Percentiles rank a stretch among this genome's conserved stretches.
phyloP scores from a whole-genome alignment of 106 monocot species.

The Allium sativum region DNA sequence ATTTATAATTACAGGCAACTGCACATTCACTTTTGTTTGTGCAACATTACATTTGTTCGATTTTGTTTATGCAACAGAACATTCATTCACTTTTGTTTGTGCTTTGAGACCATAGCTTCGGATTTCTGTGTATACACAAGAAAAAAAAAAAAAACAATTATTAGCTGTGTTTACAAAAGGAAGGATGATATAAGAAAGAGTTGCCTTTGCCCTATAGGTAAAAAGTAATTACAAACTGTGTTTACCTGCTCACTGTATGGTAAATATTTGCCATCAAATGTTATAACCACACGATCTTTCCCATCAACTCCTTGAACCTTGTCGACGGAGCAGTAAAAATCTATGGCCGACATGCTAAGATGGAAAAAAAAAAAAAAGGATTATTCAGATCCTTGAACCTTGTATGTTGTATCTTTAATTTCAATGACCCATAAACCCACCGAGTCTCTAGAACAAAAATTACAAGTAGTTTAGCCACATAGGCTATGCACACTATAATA shows the following conservation, averaged over 20 bases:
- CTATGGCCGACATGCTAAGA: conserved; percentile 85
- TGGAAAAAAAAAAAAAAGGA: neutral
- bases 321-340: conserved; percentile 86
- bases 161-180: no score
- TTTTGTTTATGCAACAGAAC: conserved; percentile 1
- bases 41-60: neutral
- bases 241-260: conserved; percentile 75
- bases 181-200: neutral
- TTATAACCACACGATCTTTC: conserved; percentile 80
- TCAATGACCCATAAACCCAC: no score
- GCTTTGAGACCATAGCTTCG: conserved; percentile 60
- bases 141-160: neutral
- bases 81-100: conserved; percentile 3
- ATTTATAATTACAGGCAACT: no score
- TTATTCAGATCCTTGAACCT: no score
- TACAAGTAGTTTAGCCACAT: no score
- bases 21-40: no score
- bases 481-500: no score
- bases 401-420: no score
- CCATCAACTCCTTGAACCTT: conserved; percentile 80
- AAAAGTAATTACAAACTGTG: neutral
- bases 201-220: no score
- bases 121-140: conserved; percentile 27
- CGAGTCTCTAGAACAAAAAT: no score
- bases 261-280: conserved; percentile 89